Base-by-base conservation (phyloP, 805 yeast species). In the Kluyveromyces aestuarii region DNA sequence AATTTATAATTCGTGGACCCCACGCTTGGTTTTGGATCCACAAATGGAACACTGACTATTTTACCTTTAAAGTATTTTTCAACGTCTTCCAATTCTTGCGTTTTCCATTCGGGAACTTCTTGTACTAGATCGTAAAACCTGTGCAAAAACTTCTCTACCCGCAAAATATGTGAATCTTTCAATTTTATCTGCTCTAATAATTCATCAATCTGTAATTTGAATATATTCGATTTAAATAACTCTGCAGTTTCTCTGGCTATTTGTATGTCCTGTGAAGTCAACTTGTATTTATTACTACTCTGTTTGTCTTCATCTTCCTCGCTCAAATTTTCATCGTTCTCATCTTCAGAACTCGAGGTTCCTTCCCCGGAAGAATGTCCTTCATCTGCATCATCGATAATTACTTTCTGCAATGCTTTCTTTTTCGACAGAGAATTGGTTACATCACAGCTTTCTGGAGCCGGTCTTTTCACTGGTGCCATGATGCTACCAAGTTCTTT, bases 191-290 rank as follows among this genome's bases (percentile, higher is more conserved):
- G 98, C 55, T 80, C 78, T 56, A 93, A 71, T 39, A 93, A 72
- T 63, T 90, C 98, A 67, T 90, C 98, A 52, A 93, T 89, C 70
- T 93, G 96, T 50, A 93, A 69, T 66, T 93, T 93, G 80, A 93
- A 91, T 48, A 93, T 89, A 67, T 90, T 93, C 8, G 96, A 88
- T 61, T 90, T 88, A 79, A 90, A 93, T 42, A 91, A 70, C 64
- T 90, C 97, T 1, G 95, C 93, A 1, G 97, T 87, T 64, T 90
- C 97, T 58, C 96, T 77, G 0, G 96, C 96, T 2, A 85, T 76
- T 58, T 91, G 96, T 42, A 91, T 81, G 50, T 93, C 96, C 56
- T 87, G 90, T 0, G 93, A 81, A 0, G 85, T 70, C 21, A 80
- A 58, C 54, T 72, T 71, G 45, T 65, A 63, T 42, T 53, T 40